Evolutionary conservation across 306 rosid species (phyloP).

Genomic region (barrel medic (Medicago truncatula)): DNA sequence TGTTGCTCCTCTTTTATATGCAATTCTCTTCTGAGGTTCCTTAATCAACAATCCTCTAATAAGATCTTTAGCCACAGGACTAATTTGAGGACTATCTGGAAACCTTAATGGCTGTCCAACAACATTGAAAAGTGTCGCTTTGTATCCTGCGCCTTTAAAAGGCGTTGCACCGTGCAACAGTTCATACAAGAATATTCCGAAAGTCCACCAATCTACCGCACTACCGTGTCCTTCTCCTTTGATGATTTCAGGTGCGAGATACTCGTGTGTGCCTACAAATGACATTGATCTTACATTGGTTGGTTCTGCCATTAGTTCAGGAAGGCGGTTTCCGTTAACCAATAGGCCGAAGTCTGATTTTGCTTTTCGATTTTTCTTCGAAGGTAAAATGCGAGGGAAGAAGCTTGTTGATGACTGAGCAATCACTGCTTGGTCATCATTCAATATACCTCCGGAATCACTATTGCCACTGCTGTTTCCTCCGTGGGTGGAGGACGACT

Average conservation of each 20-base stretch:
- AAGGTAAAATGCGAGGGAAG: conserved; percentile 77
- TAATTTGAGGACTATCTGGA: conserved; percentile 71
- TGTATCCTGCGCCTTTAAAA: conserved; percentile 80
- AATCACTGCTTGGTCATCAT: conserved; percentile 54
- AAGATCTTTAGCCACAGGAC: conserved; percentile 69
- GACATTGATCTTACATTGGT: conserved; percentile 94
- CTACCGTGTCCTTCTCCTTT: conserved; percentile 95
- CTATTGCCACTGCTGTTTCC: conserved; percentile 17
- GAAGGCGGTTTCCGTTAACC: conserved; percentile 66
- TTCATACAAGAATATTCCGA: conserved; percentile 91
- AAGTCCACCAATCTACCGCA: conserved; percentile 98
- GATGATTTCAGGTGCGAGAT: conserved; percentile 91
- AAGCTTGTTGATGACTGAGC: conserved; percentile 63
- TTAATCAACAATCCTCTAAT: conserved; percentile 79
- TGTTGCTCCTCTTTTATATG: conserved; percentile 86
- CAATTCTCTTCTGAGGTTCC: conserved; percentile 84
- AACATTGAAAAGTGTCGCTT: conserved; percentile 82
- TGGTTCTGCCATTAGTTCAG: conserved; percentile 91
- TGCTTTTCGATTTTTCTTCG: conserved; percentile 77
- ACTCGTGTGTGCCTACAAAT: conserved; percentile 91
- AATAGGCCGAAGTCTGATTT: conserved; percentile 81
- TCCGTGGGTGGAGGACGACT: conserved; percentile 66
- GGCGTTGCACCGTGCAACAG: conserved; percentile 84
- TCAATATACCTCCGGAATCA: conserved; percentile 43
- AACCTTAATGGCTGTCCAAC: conserved; percentile 88